Evolutionary conservation across 208 protist genomes (phyloP).

Genomic region (Blechomonas ayalai): DNA sequence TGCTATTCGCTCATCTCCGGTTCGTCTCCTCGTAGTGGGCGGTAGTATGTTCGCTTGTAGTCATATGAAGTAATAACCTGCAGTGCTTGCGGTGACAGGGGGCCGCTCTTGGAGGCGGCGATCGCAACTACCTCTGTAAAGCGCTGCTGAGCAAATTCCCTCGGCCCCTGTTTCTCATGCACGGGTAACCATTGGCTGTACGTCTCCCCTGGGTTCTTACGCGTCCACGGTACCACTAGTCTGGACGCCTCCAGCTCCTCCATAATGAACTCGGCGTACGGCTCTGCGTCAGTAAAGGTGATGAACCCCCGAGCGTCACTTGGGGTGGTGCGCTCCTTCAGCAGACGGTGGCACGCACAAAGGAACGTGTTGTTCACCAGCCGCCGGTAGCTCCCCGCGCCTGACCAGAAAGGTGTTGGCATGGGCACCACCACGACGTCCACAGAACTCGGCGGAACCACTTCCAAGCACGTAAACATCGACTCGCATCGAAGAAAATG

Average conservation of each 20-base stretch:
- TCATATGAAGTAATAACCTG: slow-evolving; percentile 19
- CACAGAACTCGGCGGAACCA: slow-evolving; percentile 27
- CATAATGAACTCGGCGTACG: slow-evolving; percentile 75
- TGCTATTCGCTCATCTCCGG: not conserved
- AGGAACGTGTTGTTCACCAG: slow-evolving; percentile 64
- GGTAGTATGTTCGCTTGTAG: slow-evolving; percentile 35
- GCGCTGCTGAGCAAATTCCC: slow-evolving; percentile 45
- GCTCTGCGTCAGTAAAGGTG: slow-evolving; percentile 64
- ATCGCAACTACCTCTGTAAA: slow-evolving; percentile 20
- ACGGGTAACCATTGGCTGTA: slow-evolving; percentile 22
- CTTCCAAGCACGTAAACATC: slow-evolving; percentile 48
- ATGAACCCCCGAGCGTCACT: slow-evolving; percentile 66
- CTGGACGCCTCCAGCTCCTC: slow-evolving; percentile 75
- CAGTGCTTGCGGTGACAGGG: slow-evolving; percentile 24
- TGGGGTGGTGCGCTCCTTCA: slow-evolving; percentile 16
- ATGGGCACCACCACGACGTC: slow-evolving; percentile 69
- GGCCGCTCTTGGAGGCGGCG: slow-evolving; percentile 44
- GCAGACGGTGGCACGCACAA: slow-evolving; percentile 38
- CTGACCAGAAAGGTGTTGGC: slow-evolving; percentile 65
- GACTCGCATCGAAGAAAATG: slow-evolving; percentile 69
- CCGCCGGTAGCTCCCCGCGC: slow-evolving; percentile 50
- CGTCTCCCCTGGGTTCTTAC: slow-evolving; percentile 39
- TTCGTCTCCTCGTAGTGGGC: slow-evolving; percentile 6
- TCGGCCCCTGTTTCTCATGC: not conserved
- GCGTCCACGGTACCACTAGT: slow-evolving; percentile 71